Conservation (phyloP, 2,329 filamentous ascomycete species). For the Pyrenophora graminea region DNA sequence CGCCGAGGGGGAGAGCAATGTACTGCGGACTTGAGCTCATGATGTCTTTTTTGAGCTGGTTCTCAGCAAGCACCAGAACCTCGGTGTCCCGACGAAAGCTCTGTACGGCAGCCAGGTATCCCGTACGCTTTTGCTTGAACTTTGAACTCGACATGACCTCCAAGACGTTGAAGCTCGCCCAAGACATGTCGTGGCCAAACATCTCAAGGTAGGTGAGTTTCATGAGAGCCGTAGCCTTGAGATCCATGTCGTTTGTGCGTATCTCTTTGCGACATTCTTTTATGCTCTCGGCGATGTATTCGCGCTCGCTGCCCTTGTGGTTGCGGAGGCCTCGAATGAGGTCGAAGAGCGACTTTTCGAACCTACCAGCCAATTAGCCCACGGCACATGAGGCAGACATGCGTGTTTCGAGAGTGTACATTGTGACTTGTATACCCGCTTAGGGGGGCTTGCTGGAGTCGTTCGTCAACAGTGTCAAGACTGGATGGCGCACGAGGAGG, state of each 20-base stretch:
- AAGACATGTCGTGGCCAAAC: conserved; percentile 99
- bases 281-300: conserved; percentile 90
- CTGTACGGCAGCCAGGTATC: conserved; percentile 93
- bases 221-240: conserved; percentile 93
- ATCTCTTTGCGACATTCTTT: conserved; percentile 96
- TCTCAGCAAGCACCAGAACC: conserved; percentile 95
- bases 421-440: conserved; percentile 20
- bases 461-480: conserved; percentile 17
- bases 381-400: no score
- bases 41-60: conserved; percentile 93
- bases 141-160: conserved; percentile 98
- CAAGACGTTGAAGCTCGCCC: conserved; percentile 96
- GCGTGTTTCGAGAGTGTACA: conserved; percentile 18
- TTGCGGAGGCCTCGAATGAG: conserved; percentile 95
- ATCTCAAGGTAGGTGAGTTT: conserved; percentile 98
- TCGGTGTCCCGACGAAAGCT: conserved; percentile 95
- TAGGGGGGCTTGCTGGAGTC: conserved; percentile 22
- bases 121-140: conserved; percentile 92
- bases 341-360: conserved; percentile 98
- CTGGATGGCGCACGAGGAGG: conserved; percentile 28
- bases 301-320: conserved; percentile 92
- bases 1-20: conserved; percentile 82
- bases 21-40: conserved; percentile 71
- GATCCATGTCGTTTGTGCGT: conserved; percentile 91
- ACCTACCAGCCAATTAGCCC: conserved; percentile 63